Percentiles rank a stretch among this genome's conserved stretches.
These are phyloP conservation scores for Trichoderma pleuroti DNA, from an alignment of 2,329 filamentous ascomycete genomes.

Conservation along the genomic window DNA sequence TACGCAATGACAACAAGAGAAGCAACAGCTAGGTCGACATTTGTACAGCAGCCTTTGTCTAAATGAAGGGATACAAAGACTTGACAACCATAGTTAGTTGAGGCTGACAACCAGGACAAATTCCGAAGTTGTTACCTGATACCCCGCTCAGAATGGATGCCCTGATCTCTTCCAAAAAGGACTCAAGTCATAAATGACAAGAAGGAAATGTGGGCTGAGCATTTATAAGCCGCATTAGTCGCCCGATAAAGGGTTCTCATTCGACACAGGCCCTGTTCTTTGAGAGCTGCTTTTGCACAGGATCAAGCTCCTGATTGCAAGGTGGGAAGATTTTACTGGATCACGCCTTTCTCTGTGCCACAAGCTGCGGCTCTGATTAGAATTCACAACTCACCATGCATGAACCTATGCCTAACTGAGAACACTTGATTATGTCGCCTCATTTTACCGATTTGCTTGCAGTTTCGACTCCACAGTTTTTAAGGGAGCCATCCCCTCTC, in stretches of 20 bases:
- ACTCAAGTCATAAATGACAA: conserved; percentile 1
- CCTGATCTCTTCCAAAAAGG: neutral
- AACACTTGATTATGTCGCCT: neutral
- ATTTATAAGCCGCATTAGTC: conserved; percentile 2
- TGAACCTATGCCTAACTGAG: conserved; percentile 1
- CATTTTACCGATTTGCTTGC: neutral
- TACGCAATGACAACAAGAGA: neutral
- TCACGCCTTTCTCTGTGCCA: neutral
- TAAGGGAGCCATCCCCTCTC: neutral
- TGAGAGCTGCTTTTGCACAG: neutral
- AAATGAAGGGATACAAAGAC: neutral
- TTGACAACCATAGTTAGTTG: neutral
- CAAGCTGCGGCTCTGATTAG: neutral
- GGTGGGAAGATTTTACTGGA: neutral
- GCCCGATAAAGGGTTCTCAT: neutral
- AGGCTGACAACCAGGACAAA: neutral
- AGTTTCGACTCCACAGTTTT: neutral
- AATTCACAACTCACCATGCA: neutral
- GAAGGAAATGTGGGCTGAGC: conserved; percentile 1
- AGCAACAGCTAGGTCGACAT: neutral
- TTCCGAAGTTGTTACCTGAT: neutral
- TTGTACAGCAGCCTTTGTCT: neutral
- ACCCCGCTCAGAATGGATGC: conserved; percentile 2
- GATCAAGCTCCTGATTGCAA: neutral
- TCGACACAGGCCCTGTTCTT: neutral